Evolutionary conservation across 1,139 yeast species (phyloP).

Genomic region (Kodamaea suecica): DNA sequence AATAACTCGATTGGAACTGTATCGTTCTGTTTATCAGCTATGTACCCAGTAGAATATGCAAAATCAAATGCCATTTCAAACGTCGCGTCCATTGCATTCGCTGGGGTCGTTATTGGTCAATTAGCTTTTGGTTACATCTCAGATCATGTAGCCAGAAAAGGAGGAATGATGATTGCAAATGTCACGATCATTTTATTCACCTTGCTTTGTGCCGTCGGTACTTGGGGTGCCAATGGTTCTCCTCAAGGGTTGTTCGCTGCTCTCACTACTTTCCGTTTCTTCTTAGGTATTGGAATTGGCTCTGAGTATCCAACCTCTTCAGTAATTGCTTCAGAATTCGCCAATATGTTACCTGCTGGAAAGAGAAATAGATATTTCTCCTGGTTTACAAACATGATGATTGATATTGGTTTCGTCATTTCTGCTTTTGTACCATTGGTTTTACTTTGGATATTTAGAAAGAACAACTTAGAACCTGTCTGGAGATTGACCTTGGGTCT

Average conservation of each 20-base stretch:
- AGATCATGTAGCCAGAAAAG: slow-evolving; percentile 74
- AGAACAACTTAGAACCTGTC: slow-evolving; percentile 68
- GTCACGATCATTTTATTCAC: slow-evolving; percentile 68
- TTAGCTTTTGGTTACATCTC: slow-evolving; percentile 73
- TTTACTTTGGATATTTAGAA: slow-evolving; percentile 75
- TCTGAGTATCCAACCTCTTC: slow-evolving; percentile 95
- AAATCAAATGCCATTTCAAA: slow-evolving; percentile 68
- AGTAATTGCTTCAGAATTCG: slow-evolving; percentile 91
- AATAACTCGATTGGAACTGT: slow-evolving; percentile 81
- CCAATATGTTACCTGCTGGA: slow-evolving; percentile 73
- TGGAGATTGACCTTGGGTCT: slow-evolving; percentile 93
- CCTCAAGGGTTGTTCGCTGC: slow-evolving; percentile 74
- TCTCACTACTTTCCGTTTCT: slow-evolving; percentile 81
- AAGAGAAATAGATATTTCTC: slow-evolving; percentile 84
- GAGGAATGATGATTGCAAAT: slow-evolving; percentile 78
- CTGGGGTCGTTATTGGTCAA: slow-evolving; percentile 89
- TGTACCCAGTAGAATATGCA: slow-evolving; percentile 64
- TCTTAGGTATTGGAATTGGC: slow-evolving; percentile 81
- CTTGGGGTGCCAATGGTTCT: slow-evolving; percentile 69
- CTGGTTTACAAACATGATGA: slow-evolving; percentile 86
- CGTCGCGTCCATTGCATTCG: slow-evolving; percentile 86
- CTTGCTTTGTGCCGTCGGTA: slow-evolving; percentile 62
- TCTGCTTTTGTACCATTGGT: slow-evolving; percentile 89
- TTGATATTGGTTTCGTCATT: slow-evolving; percentile 82
- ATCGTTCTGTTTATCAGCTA: slow-evolving; percentile 57